These are phyloP conservation scores for Marchantia polymorpha DNA, from an alignment of 225 moss, liverwort and hornwort species.

Conservation along the genomic window DNA sequence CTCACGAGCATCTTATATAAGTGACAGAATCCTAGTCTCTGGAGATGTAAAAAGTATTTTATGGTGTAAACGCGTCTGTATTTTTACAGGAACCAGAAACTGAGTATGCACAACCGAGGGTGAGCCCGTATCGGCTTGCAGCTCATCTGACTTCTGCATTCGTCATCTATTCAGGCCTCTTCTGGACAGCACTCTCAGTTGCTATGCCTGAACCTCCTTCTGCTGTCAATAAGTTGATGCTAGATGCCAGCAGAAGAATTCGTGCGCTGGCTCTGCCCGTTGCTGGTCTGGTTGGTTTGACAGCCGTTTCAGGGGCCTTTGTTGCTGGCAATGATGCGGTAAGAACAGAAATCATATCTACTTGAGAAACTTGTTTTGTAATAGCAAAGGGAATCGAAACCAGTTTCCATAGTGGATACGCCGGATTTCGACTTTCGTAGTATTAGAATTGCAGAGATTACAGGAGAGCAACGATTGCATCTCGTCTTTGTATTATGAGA, in stretches of 20 bases:
- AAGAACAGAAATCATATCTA: slow-evolving; percentile 10
- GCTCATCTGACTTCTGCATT: slow-evolving; percentile 99
- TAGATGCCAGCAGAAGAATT: slow-evolving; percentile 46
- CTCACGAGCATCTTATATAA: neutral
- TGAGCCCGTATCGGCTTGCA: slow-evolving; percentile 99
- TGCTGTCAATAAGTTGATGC: slow-evolving; percentile 32
- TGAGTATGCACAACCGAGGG: slow-evolving; percentile 80
- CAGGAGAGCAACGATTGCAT: neutral
- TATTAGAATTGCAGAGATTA: neutral
- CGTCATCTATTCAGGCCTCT: slow-evolving; percentile 99
- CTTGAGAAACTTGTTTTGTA: neutral
- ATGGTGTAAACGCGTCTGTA: slow-evolving; percentile 12
- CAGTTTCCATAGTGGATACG: neutral
- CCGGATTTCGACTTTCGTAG: neutral
- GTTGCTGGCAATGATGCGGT: slow-evolving; percentile 99
- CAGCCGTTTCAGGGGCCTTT: slow-evolving; percentile 96
- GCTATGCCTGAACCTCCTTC: slow-evolving; percentile 46
- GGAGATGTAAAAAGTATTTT: neutral
- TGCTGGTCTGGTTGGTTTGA: slow-evolving; percentile 82
- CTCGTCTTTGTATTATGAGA: neutral
- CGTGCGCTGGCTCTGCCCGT: slow-evolving; percentile 83
- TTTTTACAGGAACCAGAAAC: slow-evolving; percentile 89
- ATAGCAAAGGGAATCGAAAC: too few species aligned
- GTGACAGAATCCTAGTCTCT: neutral
- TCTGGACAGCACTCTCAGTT: slow-evolving; percentile 88